Percentiles rank a stretch among this genome's conserved stretches.
Conservation (phyloP, 345 rosid genomes). For the Laguncularia racemosa region DNA sequence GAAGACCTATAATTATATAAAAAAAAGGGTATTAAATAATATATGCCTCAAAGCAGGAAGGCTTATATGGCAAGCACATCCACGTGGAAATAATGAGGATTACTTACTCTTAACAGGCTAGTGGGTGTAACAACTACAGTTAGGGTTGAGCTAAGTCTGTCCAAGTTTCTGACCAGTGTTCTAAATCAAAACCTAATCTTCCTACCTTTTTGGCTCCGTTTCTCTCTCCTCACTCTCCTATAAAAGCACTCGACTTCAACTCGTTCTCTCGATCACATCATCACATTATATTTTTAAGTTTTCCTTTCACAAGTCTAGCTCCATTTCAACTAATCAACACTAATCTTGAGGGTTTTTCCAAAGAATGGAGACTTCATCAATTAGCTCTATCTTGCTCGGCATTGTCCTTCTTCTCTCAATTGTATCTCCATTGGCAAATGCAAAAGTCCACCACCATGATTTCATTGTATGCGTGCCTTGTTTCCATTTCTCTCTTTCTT, state of each 20-base stretch:
- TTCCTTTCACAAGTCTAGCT: neutral
- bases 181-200: constrained; percentile 56
- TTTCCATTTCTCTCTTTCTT: constrained; percentile 1
- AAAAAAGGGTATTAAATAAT: too few species aligned
- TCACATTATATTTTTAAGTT: neutral
- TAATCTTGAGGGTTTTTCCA: neutral
- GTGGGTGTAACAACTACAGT: constrained; percentile 64
- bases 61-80: constrained; percentile 33
- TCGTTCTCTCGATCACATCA: neutral
- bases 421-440: constrained; percentile 23
- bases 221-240: constrained; percentile 15
- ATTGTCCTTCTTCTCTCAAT: constrained; percentile 29
- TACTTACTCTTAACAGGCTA: constrained; percentile 16
- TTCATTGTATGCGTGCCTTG: constrained; percentile 52
- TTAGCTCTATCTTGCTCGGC: constrained; percentile 17
- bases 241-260: constrained; percentile 17
- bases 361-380: constrained; percentile 1
- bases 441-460: constrained; percentile 53
- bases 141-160: constrained; percentile 27
- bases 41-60: neutral
- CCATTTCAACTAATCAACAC: neutral
- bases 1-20: too few species aligned
- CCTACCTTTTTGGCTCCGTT: constrained; percentile 34
- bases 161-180: constrained; percentile 8
- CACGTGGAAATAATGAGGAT: constrained; percentile 10